These are phyloP conservation scores for Fraxinus albicans DNA, from an alignment of 305 asterid species.

Conservation along the genomic window DNA sequence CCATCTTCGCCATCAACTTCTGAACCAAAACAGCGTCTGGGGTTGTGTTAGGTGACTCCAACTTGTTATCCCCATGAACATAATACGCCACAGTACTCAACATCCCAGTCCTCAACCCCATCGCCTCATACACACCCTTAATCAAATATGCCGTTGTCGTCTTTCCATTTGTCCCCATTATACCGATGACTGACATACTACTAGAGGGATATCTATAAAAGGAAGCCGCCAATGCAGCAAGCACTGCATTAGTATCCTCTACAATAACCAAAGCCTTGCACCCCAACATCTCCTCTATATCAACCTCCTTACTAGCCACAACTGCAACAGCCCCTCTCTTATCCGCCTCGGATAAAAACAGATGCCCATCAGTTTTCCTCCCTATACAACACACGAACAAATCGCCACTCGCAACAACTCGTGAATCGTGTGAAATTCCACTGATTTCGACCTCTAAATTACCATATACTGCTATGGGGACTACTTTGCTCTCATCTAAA, in stretches of 20 bases:
- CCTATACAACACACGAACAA: constrained; percentile 83
- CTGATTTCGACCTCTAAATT: constrained; percentile 70
- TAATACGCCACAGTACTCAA: constrained; percentile 69
- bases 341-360: constrained; percentile 78
- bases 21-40: constrained; percentile 76
- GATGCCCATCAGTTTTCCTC: constrained; percentile 68
- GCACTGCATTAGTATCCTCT: constrained; percentile 70
- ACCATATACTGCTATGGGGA: constrained; percentile 77
- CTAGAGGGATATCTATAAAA: constrained; percentile 83
- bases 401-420: constrained; percentile 84
- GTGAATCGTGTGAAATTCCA: constrained; percentile 88
- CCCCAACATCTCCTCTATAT: constrained; percentile 76
- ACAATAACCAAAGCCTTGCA: constrained; percentile 89
- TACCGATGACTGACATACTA: constrained; percentile 73
- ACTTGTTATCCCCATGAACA: constrained; percentile 79
- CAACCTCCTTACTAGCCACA: constrained; percentile 89
- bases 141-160: constrained; percentile 65
- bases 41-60: constrained; percentile 48
- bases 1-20: constrained; percentile 90
- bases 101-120: constrained; percentile 96
- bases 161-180: constrained; percentile 82
- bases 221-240: constrained; percentile 73
- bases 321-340: constrained; percentile 97
- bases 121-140: constrained; percentile 87
- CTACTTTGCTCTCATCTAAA: constrained; percentile 85